Evolutionary conservation across 2,329 filamentous ascomycete species (phyloP).

Genomic region (Trichoderma asperellum): DNA sequence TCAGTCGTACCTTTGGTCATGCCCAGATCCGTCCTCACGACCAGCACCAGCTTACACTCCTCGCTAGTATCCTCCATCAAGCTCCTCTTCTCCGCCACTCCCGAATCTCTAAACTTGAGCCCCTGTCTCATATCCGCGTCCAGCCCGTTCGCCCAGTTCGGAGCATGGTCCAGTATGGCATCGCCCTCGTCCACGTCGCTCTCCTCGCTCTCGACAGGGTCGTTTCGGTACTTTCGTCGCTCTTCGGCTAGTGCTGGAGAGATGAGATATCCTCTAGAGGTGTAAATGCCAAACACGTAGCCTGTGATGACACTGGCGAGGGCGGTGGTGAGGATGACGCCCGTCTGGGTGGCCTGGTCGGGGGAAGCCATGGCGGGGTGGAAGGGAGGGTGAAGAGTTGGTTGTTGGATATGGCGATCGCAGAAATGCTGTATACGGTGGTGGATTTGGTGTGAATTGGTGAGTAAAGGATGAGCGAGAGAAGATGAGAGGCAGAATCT

Average conservation of each 20-base stretch:
- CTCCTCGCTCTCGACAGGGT: conserved; percentile 70
- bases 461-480: background rate
- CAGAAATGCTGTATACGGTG: too few relatives aligned
- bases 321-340: conserved; percentile 72
- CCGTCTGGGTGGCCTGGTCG: conserved; percentile 51
- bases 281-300: conserved; percentile 80
- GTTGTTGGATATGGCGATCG: background rate
- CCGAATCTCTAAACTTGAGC: conserved; percentile 44
- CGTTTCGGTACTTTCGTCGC: conserved; percentile 58
- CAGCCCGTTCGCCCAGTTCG: conserved; percentile 66
- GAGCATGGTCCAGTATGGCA: conserved; percentile 64
- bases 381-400: background rate
- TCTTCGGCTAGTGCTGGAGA: conserved; percentile 60
- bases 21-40: conserved; percentile 90
- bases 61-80: conserved; percentile 55
- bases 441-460: background rate
- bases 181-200: conserved; percentile 68
- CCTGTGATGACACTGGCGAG: conserved; percentile 75
- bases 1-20: conserved; percentile 85
- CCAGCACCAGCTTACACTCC: conserved; percentile 92
- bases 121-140: conserved; percentile 64
- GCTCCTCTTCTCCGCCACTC: conserved; percentile 46
- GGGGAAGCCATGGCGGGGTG: conserved; percentile 35
- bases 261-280: conserved; percentile 63
- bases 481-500: background rate